A percentile compares a stretch with the other conserved stretches of the same genome.
Conservation (phyloP, 805 yeast species). For the Schizosaccharomyces cryophilus region DNA sequence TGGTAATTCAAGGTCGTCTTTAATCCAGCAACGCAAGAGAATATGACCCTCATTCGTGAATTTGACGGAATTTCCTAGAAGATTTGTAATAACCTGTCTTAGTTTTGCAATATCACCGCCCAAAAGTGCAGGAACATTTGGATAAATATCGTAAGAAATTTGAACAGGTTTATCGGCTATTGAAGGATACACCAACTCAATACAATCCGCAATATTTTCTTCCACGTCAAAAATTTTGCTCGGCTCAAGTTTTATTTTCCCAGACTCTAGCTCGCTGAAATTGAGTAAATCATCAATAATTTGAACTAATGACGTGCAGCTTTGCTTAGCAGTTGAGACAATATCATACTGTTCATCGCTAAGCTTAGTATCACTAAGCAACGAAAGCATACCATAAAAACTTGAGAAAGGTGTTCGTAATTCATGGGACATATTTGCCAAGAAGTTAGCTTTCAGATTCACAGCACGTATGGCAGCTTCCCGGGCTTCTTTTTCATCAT, state of each 20-base stretch:
- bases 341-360: constrained; percentile 23
- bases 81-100: constrained; percentile 26
- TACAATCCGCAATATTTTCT: constrained; percentile 22
- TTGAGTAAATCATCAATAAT: constrained; percentile 32
- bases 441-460: constrained; percentile 22
- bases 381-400: constrained; percentile 23
- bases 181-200: constrained; percentile 26
- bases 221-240: constrained; percentile 22
- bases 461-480: constrained; percentile 9
- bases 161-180: constrained; percentile 22
- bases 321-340: constrained; percentile 26
- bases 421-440: constrained; percentile 33
- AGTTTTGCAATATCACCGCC: constrained; percentile 27
- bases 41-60: constrained; percentile 24
- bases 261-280: constrained; percentile 31
- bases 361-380: constrained; percentile 25
- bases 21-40: constrained; percentile 14
- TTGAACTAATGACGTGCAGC: constrained; percentile 27
- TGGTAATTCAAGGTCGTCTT: constrained; percentile 13
- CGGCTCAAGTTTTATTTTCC: constrained; percentile 22
- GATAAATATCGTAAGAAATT: constrained; percentile 20
- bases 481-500: constrained; percentile 9
- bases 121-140: constrained; percentile 12
- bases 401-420: constrained; percentile 33
- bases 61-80: constrained; percentile 30